A percentile compares a stretch with the other conserved stretches of the same genome.
Evolutionary conservation across 2,329 filamentous ascomycete genomes (phyloP).

Genomic region (Cadophora malorum): DNA sequence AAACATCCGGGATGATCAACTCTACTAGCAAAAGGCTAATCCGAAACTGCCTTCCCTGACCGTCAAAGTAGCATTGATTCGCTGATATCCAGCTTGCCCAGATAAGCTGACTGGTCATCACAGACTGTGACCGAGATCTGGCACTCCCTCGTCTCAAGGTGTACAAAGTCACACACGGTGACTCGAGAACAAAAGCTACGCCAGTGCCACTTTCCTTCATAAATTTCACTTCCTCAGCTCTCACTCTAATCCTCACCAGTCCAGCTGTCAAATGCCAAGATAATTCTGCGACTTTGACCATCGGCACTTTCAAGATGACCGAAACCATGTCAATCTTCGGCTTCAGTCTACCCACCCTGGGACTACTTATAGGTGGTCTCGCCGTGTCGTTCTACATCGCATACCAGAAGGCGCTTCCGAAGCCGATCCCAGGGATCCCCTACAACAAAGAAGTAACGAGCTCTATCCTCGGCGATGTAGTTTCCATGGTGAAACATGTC

Average conservation of each 20-base stretch:
- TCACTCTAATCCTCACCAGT: too few relatives aligned
- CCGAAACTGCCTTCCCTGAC: neutral
- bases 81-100: neutral
- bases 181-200: neutral
- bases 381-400: slow-evolving; percentile 11
- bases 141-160: neutral
- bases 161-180: neutral
- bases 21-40: neutral
- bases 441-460: slow-evolving; percentile 26
- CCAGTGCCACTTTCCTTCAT: neutral
- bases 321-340: neutral
- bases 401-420: slow-evolving; percentile 24
- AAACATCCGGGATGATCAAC: neutral
- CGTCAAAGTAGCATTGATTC: neutral
- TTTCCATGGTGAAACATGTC: slow-evolving; percentile 17
- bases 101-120: slow-evolving; percentile 14
- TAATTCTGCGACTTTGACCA: neutral
- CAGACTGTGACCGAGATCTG: neutral
- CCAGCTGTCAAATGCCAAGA: too few relatives aligned
- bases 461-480: slow-evolving; percentile 26
- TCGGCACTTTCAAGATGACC: neutral
- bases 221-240: neutral
- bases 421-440: slow-evolving; percentile 31
- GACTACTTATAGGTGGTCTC: neutral
- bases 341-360: neutral